Conservation (phyloP, 2,329 filamentous ascomycete genomes). For the Arachnopeziza araneosa region DNA sequence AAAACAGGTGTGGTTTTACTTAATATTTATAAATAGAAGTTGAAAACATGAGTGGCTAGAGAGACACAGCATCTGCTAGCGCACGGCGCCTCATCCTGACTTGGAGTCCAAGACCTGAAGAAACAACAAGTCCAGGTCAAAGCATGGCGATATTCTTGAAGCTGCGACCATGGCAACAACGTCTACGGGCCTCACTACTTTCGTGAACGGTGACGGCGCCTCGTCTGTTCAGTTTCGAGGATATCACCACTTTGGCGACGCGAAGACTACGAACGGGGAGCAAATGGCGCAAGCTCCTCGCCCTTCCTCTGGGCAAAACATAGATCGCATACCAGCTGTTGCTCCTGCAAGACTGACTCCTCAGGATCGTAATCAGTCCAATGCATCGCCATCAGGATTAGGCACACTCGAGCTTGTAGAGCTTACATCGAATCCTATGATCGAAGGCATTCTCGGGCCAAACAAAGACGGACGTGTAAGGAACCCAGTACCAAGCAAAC, state of each 20-base stretch:
- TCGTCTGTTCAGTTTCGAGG: conserved; percentile 22
- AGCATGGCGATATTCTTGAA: conserved; percentile 22
- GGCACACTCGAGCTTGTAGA: conserved; percentile 51
- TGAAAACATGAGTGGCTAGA: conserved; percentile 1
- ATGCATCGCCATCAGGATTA: conserved; percentile 32
- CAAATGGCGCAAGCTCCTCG: conserved; percentile 24
- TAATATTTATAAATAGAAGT: not conserved
- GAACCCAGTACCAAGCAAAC: conserved; percentile 56
- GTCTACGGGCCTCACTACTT: conserved; percentile 15
- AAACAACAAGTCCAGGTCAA: conserved; percentile 11
- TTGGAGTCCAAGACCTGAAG: conserved; percentile 1
- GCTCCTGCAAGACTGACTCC: conserved; percentile 16
- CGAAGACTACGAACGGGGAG: conserved; percentile 5
- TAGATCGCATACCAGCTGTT: conserved; percentile 13
- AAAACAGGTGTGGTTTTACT: not conserved
- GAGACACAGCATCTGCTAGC: not conserved
- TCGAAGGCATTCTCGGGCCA: conserved; percentile 30
- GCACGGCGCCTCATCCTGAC: conserved; percentile 2
- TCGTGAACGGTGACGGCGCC: conserved; percentile 16
- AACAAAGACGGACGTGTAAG: conserved; percentile 45
- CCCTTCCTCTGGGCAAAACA: conserved; percentile 22
- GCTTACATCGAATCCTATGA: conserved; percentile 32
- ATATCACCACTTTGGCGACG: conserved; percentile 18
- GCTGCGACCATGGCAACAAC: conserved; percentile 25
- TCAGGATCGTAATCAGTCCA: conserved; percentile 16